Base-by-base conservation (phyloP, 2,329 filamentous ascomycete genomes). In the Volutella citrinella region DNA sequence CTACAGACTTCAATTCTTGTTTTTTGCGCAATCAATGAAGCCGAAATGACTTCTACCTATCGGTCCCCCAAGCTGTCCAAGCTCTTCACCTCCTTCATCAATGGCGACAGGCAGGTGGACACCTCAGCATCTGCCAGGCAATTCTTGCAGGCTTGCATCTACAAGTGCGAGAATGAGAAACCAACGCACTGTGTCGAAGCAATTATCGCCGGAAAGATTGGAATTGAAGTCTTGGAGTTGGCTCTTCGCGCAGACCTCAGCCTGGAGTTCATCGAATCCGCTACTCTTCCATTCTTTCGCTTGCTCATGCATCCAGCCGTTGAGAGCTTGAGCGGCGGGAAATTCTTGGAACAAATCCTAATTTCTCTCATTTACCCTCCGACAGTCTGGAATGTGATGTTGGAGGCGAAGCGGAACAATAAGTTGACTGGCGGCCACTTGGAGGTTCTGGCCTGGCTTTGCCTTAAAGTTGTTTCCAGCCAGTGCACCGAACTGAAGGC, bases 371-470 rank as follows among this genome's bases (percentile, higher is more conserved):
- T 73, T 3, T 58, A 74, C 2, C 78, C 78, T 1, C 67, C 69
- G 0, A 71, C 70, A 0, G 61, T 80, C 10, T 82, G 78, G 78
- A 62, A 65, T 12, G 61, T 65, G 1, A 47, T 78, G 3, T 24
- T 72, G 13, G 39, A 56, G 1, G 42, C 53, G 3, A 60, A 60
- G 26, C 31, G 47, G 5, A 36, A 20, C 3, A 43, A 51, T 7
- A 37, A 43, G 2, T 54, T 76, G 7, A 44, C 55, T 3, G 48
- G 61, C 2, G 43, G 42, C 0, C 52, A 57, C 0, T 45, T 63
- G 3, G 47, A 57, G 12, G 50, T 60, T 0, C 69, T 78, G 38
- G 63, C 64, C 2, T 77, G 73, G 72, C 52, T 78, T 3, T 57
- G 65, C 3, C 44, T 68, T 5, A 66, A 78, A 34, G 54, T 81